A percentile compares a stretch with the other conserved stretches of the same genome.
These are phyloP conservation scores for Xylariaceae sp. DNA, from an alignment of 2,329 filamentous ascomycete species.

Conservation along the genomic window DNA sequence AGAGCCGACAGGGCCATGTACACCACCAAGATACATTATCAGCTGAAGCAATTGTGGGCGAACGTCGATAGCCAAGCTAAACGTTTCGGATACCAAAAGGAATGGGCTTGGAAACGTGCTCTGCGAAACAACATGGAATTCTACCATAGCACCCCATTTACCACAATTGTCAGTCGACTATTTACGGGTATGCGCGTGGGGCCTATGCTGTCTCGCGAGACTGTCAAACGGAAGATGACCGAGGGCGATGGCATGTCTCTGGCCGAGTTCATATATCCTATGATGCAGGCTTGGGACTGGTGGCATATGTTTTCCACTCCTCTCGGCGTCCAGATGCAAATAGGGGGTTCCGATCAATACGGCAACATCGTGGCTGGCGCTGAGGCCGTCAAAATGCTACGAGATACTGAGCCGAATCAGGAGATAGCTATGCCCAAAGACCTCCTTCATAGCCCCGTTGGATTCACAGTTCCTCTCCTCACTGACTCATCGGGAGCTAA, in stretches of 20 bases:
- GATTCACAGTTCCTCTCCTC: constrained; percentile 86
- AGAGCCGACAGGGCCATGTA: constrained; percentile 56
- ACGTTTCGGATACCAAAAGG: constrained; percentile 59
- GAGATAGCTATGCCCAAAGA: constrained; percentile 33
- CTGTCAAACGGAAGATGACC: constrained; percentile 79
- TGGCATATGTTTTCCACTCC: constrained; percentile 73
- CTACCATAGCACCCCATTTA: constrained; percentile 67
- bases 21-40: constrained; percentile 62
- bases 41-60: constrained; percentile 67
- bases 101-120: constrained; percentile 62
- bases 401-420: constrained; percentile 50
- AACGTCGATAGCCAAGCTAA: constrained; percentile 65
- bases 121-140: constrained; percentile 80
- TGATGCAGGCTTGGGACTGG: constrained; percentile 96
- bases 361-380: constrained; percentile 93
- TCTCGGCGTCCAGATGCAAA: constrained; percentile 69
- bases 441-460: constrained; percentile 60
- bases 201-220: constrained; percentile 83
- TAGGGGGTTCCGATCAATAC: constrained; percentile 93
- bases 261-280: constrained; percentile 86
- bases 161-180: constrained; percentile 71
- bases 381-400: constrained; percentile 75
- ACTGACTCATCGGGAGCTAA: constrained; percentile 83
- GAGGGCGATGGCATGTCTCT: constrained; percentile 90
- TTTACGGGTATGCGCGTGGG: constrained; percentile 74